phyloP scores from a whole-genome alignment of 176 grass and related monocot genomes.

The Zea luxurians region DNA sequence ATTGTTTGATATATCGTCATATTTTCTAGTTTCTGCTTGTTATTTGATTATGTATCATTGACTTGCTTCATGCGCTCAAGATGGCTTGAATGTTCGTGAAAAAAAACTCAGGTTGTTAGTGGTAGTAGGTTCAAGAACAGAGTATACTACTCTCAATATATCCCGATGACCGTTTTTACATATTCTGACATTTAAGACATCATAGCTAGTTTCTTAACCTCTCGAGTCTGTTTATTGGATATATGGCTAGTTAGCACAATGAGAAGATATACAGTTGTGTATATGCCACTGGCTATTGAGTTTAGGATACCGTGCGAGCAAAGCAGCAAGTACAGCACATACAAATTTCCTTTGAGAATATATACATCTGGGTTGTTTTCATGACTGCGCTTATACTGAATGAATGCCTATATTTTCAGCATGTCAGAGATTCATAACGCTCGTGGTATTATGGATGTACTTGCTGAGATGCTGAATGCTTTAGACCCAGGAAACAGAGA shows the following conservation, averaged over 20 bases:
- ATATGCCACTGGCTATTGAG: background rate
- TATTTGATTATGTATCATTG: conserved; percentile 17
- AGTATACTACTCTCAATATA: background rate
- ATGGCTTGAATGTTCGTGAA: background rate
- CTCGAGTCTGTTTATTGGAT: conserved; percentile 12
- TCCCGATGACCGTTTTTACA: conserved; percentile 5
- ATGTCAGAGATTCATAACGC: conserved; percentile 97
- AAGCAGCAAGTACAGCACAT: background rate
- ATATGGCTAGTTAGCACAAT: background rate
- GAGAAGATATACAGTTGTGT: background rate
- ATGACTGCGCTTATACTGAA: conserved; percentile 32
- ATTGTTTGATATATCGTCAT: background rate
- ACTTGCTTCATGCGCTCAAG: conserved; percentile 11
- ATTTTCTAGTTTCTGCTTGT: background rate
- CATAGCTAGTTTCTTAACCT: conserved; percentile 16
- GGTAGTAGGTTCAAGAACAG: conserved; percentile 32
- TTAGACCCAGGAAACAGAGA: conserved; percentile 95
- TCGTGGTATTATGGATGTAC: conserved; percentile 93
- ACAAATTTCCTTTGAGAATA: conserved; percentile 16
- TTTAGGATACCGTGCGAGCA: background rate
- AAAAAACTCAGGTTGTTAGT: conserved; percentile 29
- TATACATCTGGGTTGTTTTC: conserved; percentile 1
- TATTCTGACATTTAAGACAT: background rate
- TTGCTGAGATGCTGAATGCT: conserved; percentile 96
- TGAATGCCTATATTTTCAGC: conserved; percentile 54